A percentile compares a stretch with the other conserved stretches of the same genome.
Evolutionary conservation across 2,329 filamentous ascomycete species (phyloP).

Genomic region (Penicillium hordei): DNA sequence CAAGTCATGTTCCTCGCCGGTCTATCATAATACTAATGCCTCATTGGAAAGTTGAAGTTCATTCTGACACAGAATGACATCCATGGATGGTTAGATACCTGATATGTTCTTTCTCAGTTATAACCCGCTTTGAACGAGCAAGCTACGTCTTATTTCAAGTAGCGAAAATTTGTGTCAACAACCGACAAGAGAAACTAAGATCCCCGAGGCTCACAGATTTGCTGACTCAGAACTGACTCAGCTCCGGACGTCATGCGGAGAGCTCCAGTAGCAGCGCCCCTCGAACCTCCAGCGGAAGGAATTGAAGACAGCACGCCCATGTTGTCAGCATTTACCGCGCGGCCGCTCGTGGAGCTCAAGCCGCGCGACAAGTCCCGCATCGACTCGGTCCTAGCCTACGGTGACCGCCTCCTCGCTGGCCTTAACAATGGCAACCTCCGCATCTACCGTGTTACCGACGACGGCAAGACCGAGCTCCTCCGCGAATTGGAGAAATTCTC

Average conservation of each 20-base stretch:
- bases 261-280: conserved; percentile 8
- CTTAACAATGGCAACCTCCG: conserved; percentile 85
- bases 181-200: neutral
- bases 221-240: conserved; percentile 17
- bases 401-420: conserved; percentile 87
- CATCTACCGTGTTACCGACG: conserved; percentile 74
- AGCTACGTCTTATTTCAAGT: neutral
- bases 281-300: conserved; percentile 14
- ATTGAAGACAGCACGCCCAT: conserved; percentile 51
- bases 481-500: conserved; percentile 95
- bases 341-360: conserved; percentile 94
- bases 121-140: too few species aligned
- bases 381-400: conserved; percentile 90
- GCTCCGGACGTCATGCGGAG: conserved; percentile 15
- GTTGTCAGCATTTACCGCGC: conserved; percentile 96
- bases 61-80: neutral
- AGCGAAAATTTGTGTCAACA: neutral
- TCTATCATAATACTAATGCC: neutral
- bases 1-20: neutral
- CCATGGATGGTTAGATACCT: neutral
- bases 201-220: too few species aligned
- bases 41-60: neutral
- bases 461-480: conserved; percentile 73
- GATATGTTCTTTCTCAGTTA: neutral
- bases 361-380: conserved; percentile 95